Conservation (phyloP, 768 basidiomycete species). For the Mycena albidolilacea region DNA sequence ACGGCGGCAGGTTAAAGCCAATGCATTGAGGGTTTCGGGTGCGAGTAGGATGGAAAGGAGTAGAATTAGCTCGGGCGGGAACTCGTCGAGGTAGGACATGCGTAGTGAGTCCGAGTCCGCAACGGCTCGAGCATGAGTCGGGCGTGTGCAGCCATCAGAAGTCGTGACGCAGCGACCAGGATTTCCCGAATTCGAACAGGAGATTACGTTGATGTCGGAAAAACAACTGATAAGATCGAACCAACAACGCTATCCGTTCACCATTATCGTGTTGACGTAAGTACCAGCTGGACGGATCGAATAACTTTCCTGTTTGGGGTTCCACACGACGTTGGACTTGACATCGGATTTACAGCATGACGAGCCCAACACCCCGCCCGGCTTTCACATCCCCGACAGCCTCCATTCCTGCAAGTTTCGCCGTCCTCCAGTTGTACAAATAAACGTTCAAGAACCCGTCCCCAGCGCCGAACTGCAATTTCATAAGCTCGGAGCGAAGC, state of each 20-base stretch:
- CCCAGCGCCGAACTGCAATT: constrained; percentile 85
- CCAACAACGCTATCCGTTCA: no score
- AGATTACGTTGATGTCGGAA: no score
- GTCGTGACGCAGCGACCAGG: no score
- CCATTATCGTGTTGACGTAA: no score
- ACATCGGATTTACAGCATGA: constrained; percentile 80
- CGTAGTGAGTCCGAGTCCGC: no score
- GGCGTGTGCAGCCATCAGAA: no score
- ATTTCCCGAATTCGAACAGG: no score
- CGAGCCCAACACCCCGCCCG: constrained; percentile 89
- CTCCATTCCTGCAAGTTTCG: constrained; percentile 80
- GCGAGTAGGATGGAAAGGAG: neutral
- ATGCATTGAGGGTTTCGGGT: neutral
- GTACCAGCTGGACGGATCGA: no score
- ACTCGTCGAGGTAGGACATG: neutral
- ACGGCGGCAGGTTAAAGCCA: constrained; percentile 3
- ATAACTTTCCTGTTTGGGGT: no score
- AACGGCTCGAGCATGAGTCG: no score
- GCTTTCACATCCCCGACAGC: constrained; percentile 62
- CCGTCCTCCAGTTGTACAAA: constrained; percentile 95
- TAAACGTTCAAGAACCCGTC: constrained; percentile 95
- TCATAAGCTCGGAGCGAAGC: constrained; percentile 11
- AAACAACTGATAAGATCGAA: no score
- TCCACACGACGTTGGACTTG: no score
- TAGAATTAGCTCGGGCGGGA: constrained; percentile 21